Evolutionary conservation across 768 basidiomycete species (phyloP).

Genomic region (Crassisporium funariophilum): DNA sequence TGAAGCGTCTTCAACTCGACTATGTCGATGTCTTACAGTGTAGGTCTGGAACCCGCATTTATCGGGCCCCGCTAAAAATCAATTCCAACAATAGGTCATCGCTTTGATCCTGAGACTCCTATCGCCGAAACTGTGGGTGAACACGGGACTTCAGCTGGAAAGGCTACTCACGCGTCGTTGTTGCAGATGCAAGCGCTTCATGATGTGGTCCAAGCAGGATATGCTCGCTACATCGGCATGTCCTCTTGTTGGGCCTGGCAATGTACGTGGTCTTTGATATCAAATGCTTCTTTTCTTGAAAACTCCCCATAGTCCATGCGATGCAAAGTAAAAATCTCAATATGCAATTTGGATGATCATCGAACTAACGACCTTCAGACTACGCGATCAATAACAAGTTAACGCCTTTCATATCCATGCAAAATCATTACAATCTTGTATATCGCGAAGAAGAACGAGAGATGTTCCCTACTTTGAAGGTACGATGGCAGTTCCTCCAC

Average conservation of each 20-base stretch:
- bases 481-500: slow-evolving; percentile 16
- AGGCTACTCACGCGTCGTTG: not conserved
- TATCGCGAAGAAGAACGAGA: slow-evolving; percentile 70
- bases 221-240: slow-evolving; percentile 64
- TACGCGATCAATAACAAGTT: slow-evolving; percentile 61
- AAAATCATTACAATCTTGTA: slow-evolving; percentile 62
- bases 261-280: slow-evolving; percentile 35
- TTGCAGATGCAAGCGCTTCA: slow-evolving; percentile 66
- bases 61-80: slow-evolving; percentile 20
- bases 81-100: slow-evolving; percentile 39
- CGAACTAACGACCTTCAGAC: slow-evolving; percentile 33
- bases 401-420: slow-evolving; percentile 69
- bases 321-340: slow-evolving; percentile 55
- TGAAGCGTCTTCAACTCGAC: slow-evolving; percentile 71
- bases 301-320: slow-evolving; percentile 40
- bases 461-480: slow-evolving; percentile 63
- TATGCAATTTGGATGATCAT: not conserved
- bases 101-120: slow-evolving; percentile 59
- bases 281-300: not conserved
- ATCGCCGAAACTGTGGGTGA: slow-evolving; percentile 52
- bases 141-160: not conserved
- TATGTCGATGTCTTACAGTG: slow-evolving; percentile 80
- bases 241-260: slow-evolving; percentile 57
- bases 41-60: slow-evolving; percentile 28
- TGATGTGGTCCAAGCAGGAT: slow-evolving; percentile 66